phyloP scores from a whole-genome alignment of 306 rosid species.

The Cucurbita maxima region DNA sequence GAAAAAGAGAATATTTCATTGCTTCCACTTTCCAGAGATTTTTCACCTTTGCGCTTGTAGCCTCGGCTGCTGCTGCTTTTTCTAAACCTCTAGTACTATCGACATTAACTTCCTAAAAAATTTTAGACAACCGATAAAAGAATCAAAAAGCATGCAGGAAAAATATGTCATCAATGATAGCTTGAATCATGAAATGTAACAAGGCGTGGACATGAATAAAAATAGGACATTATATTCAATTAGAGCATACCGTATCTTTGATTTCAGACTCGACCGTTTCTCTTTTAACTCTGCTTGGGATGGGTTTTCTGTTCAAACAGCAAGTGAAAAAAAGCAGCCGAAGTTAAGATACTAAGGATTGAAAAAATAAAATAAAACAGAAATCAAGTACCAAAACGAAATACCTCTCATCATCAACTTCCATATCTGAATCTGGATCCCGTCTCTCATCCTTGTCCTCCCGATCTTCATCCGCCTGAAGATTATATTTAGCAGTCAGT shows the following conservation, averaged over 20 bases:
- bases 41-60: slow-evolving; percentile 39
- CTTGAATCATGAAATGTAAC: background rate
- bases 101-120: slow-evolving; percentile 23
- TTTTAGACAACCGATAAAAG: background rate
- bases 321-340: slow-evolving; percentile 9
- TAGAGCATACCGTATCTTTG: slow-evolving; percentile 45
- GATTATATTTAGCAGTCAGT: background rate
- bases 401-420: slow-evolving; percentile 54
- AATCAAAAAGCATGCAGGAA: background rate
- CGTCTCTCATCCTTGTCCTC: slow-evolving; percentile 45
- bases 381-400: slow-evolving; percentile 5
- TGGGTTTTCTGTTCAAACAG: slow-evolving; percentile 28
- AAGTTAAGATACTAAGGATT: slow-evolving; percentile 2
- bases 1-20: background rate
- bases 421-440: slow-evolving; percentile 68
- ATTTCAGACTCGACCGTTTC: slow-evolving; percentile 49
- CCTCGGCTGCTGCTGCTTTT: slow-evolving; percentile 34
- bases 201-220: background rate
- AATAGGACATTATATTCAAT: background rate
- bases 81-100: slow-evolving; percentile 34
- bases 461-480: slow-evolving; percentile 57
- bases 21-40: background rate
- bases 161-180: background rate
- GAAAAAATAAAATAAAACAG: slow-evolving; percentile 3
- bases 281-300: slow-evolving; percentile 49